phyloP scores from a whole-genome alignment of 495 filamentous ascomycete genomes.

The Xylona heveae region DNA sequence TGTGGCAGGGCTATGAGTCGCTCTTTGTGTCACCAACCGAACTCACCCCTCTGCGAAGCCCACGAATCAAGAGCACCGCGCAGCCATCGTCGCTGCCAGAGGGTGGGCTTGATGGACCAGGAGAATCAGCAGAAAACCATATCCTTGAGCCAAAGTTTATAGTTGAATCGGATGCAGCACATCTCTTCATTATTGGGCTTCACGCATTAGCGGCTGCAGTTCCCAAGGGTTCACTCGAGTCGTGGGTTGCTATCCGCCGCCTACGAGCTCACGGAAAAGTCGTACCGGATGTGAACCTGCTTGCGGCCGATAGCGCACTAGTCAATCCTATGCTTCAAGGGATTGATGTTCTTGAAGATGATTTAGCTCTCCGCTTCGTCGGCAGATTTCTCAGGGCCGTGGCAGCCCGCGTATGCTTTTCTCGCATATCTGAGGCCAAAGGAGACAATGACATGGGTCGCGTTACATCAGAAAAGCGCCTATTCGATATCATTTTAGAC shows the following conservation, averaged over 20 bases:
- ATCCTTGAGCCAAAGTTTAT: conserved; percentile 12
- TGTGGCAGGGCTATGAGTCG: conserved; percentile 51
- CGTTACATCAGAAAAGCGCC: background rate
- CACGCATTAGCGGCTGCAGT: conserved; percentile 33
- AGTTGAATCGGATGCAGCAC: conserved; percentile 31
- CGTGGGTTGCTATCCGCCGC: conserved; percentile 27
- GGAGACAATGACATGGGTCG: background rate
- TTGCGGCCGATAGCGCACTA: conserved; percentile 9
- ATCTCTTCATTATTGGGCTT: conserved; percentile 31
- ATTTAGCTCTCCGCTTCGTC: conserved; percentile 33
- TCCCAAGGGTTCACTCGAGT: conserved; percentile 20
- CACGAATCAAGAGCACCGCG: conserved; percentile 7
- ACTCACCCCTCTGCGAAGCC: conserved; percentile 19
- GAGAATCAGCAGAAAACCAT: background rate
- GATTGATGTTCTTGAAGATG: conserved; percentile 37
- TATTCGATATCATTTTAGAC: conserved; percentile 4
- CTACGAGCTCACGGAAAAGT: conserved; percentile 32
- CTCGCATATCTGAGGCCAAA: conserved; percentile 25
- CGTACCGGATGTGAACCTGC: conserved; percentile 22
- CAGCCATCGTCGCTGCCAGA: background rate
- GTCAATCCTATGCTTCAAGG: conserved; percentile 16
- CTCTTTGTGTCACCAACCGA: conserved; percentile 44
- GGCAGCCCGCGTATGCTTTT: conserved; percentile 26
- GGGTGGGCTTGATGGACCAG: background rate
- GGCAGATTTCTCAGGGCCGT: conserved; percentile 31